Percentiles rank a stretch among this genome's conserved stretches.
Conservation (phyloP, 2,329 filamentous ascomycete species). For the Colletotrichum magnum region DNA sequence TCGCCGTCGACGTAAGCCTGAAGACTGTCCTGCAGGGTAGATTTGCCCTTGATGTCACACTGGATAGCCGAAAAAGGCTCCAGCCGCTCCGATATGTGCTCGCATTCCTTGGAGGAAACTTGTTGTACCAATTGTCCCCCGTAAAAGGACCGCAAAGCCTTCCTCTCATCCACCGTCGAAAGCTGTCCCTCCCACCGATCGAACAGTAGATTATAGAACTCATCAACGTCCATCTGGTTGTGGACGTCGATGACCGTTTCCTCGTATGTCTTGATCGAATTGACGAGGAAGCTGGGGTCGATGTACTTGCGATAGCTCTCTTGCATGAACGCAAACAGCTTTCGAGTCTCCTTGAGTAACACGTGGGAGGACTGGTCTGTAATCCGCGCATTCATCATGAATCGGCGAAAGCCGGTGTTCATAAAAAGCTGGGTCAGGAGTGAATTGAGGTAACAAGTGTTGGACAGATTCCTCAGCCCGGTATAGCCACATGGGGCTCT, state of each 20-base stretch:
- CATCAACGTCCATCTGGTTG: slow-evolving; percentile 97
- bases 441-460: slow-evolving; percentile 98
- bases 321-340: slow-evolving; percentile 88
- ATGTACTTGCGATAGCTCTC: slow-evolving; percentile 81
- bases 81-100: slow-evolving; percentile 90
- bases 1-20: slow-evolving; percentile 97
- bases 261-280: slow-evolving; percentile 85
- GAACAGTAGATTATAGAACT: slow-evolving; percentile 95
- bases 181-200: slow-evolving; percentile 92
- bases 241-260: slow-evolving; percentile 86
- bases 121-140: slow-evolving; percentile 94
- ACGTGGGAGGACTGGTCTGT: slow-evolving; percentile 71
- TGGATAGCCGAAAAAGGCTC: slow-evolving; percentile 96
- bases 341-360: slow-evolving; percentile 83
- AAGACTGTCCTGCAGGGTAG: slow-evolving; percentile 85
- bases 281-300: slow-evolving; percentile 80
- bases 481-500: slow-evolving; percentile 85
- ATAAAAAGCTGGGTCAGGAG: slow-evolving; percentile 95
- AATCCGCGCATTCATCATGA: slow-evolving; percentile 79
- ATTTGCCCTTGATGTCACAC: slow-evolving; percentile 95
- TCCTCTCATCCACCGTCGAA: slow-evolving; percentile 75
- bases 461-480: slow-evolving; percentile 92
- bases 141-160: slow-evolving; percentile 84
- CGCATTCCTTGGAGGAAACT: slow-evolving; percentile 93
- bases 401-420: slow-evolving; percentile 89